Evolutionary conservation across 768 basidiomycete genomes (phyloP), one percentile per base, ranked within the genome.

Genomic region (Lyophyllum decastes): DNA sequence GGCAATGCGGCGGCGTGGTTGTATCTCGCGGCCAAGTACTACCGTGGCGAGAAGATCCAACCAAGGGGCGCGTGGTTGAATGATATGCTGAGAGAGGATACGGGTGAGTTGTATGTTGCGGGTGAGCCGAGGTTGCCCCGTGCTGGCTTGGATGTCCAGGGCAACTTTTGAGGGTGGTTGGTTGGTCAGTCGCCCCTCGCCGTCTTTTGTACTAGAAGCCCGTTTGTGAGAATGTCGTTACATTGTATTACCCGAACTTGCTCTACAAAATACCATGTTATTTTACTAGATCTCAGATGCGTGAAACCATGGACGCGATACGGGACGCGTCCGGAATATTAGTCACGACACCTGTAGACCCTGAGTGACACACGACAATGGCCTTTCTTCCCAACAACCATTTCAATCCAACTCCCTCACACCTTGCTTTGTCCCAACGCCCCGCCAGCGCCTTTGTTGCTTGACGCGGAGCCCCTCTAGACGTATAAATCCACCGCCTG

Each of bases 51-150:
- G 71, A 90, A 89, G 78, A 77, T 94, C 63, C 78, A 86, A 76
- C 91, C 92, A 22, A 83, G 88, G 12, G 92, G 92, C 38, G 87
- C 87, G 48, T 94, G 92, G 92, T 71, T 94, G 72, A 93, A 93
- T 64, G 92, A 94, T 68, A 70, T 93, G 73, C 71, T 90, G 62
- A 82, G 92, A 27, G 79, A 83, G 64, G 91, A 92, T 72, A 90
- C 87, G 30, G 84, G 85, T 26, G 88, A 92, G 69, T 78, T 75
- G 12, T 93, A 93, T 70, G 70, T 72, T 48, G 72, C 76, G 21
- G 86, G 78, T 12, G 92, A 94, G 70, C 88, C 92, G 21, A 83
- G 78, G 68, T 73, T 94, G 58, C 92, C 92, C 43, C 83, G 92
- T 63, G 75, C 70, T 49, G 75, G 76, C 12, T 70, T 89, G 61